phyloP scores from a whole-genome alignment of 2,329 filamentous ascomycete species.

The Elsinoe arachidis region DNA sequence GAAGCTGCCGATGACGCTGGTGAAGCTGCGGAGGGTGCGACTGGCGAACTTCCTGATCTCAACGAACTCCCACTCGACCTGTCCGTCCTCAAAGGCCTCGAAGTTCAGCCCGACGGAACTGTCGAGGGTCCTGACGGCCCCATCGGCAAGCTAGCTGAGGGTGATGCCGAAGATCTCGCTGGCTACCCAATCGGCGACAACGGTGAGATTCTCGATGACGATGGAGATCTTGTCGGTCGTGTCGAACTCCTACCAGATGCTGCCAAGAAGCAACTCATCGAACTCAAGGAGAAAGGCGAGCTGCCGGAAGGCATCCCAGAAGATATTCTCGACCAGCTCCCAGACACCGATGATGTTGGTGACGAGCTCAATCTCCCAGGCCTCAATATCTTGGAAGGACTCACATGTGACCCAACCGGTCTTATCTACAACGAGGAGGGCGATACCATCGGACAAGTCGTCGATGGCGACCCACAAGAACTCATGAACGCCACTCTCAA shows the following conservation, averaged over 20 bases:
- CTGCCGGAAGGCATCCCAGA: slow-evolving; percentile 28
- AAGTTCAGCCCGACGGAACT: slow-evolving; percentile 46
- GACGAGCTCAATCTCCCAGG: slow-evolving; percentile 32
- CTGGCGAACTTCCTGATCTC: slow-evolving; percentile 24
- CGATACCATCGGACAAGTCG: slow-evolving; percentile 40
- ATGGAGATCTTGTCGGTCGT: slow-evolving; percentile 47
- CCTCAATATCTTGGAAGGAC: slow-evolving; percentile 39
- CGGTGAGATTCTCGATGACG: slow-evolving; percentile 48
- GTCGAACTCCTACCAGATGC: slow-evolving; percentile 42
- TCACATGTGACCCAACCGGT: slow-evolving; percentile 39
- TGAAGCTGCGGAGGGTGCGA: slow-evolving; percentile 23
- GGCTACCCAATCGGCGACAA: slow-evolving; percentile 46
- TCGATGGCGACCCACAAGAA: slow-evolving; percentile 40
- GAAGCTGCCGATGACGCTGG: slow-evolving; percentile 20
- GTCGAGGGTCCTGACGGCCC: slow-evolving; percentile 43
- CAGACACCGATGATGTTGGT: slow-evolving; percentile 25
- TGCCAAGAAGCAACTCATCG: slow-evolving; percentile 34
- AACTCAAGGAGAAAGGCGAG: slow-evolving; percentile 31
- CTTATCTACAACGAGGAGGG: slow-evolving; percentile 44
- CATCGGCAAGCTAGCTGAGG: slow-evolving; percentile 43
- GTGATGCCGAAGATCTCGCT: slow-evolving; percentile 44
- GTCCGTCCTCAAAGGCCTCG: slow-evolving; percentile 40
- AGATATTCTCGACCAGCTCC: slow-evolving; percentile 26
- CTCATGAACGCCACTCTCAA: slow-evolving; percentile 43
- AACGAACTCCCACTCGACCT: slow-evolving; percentile 37